Base-by-base conservation (phyloP, 2,329 filamentous ascomycete species). In the Sodiomyces alkalinus region DNA sequence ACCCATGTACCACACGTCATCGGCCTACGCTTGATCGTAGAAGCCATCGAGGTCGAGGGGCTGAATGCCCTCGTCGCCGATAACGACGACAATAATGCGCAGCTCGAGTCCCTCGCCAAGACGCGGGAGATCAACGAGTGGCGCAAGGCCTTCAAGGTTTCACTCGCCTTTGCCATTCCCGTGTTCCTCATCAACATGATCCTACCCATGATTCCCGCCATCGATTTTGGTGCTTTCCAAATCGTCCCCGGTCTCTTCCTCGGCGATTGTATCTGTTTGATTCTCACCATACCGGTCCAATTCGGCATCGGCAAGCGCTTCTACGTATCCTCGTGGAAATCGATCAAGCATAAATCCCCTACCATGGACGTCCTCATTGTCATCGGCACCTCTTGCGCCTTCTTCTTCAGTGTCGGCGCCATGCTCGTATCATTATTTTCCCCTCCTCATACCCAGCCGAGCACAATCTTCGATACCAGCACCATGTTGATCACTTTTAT, bases 401-500 rank as follows among this genome's bases (percentile, higher is more conserved):
- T 96, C 59, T 90, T 93, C 53, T 98, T 94, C 57, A 96, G 87
- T 49, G 58, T 85, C 40, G 72, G 81, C 26, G 72, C 83, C 11
- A 94, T 98, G 83, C 30, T 77, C 4, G 74, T 96, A 11, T 92
- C 85, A 1, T 49, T 96, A 13, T 40, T 80, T 10, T 62, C 70
- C n/a, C 60, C 71, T 14, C 80, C 83, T 6, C 83, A 96, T 47
- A 69, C 65, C 3, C 71, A 81, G 26, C 90, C 90, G 1, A 76
- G 73, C 37, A 94, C 85, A 2, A 80, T 94, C 11, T 98, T 98
- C 44, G 90, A 98, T 47, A 98, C 90, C 2, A 94, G 86, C 53
- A 93, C 85, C 14, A 98, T 96, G 90, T 65, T 98, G 28, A 86
- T 98, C 50, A 93, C 85, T 0, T 96, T 98, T 48, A 83, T 94